Evolutionary conservation across 1,284 basidiomycete genomes (phyloP).

Genomic region (Microbotryum intermedium): DNA sequence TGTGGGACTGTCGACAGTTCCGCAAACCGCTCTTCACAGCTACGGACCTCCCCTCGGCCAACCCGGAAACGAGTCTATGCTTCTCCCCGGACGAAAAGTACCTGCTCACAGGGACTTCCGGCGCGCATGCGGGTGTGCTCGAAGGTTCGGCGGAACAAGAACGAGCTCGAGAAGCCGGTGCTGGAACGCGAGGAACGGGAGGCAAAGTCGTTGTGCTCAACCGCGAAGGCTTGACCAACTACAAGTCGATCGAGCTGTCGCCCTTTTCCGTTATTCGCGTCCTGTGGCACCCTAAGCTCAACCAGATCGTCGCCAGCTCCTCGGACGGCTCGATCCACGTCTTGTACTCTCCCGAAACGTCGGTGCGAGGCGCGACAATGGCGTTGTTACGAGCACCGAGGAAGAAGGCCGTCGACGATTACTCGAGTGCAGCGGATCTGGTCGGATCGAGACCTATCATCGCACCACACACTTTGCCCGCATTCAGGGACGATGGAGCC

Average conservation of each 20-base stretch:
- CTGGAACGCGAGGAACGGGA: not conserved
- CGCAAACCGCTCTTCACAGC: constrained; percentile 67
- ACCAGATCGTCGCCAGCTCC: constrained; percentile 76
- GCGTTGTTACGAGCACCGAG: constrained; percentile 53
- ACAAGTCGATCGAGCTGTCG: constrained; percentile 56
- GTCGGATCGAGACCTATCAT: constrained; percentile 54
- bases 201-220: constrained; percentile 64
- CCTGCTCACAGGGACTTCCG: constrained; percentile 64
- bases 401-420: constrained; percentile 71
- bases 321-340: constrained; percentile 83
- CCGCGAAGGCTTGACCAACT: constrained; percentile 32
- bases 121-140: constrained; percentile 34
- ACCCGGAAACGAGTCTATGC: constrained; percentile 81
- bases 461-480: constrained; percentile 78
- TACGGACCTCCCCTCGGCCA: constrained; percentile 62
- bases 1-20: constrained; percentile 87
- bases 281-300: constrained; percentile 91
- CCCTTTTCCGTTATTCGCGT: constrained; percentile 75
- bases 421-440: constrained; percentile 39
- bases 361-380: constrained; percentile 83
- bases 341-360: constrained; percentile 78
- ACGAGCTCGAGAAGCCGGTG: constrained; percentile 49
- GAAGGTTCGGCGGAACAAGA: constrained; percentile 45
- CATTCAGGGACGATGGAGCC: constrained; percentile 66
- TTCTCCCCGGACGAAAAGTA: constrained; percentile 87